These are phyloP conservation scores for Phlegmacium glaucopus DNA, from an alignment of 768 basidiomycete genomes.

Conservation along the genomic window DNA sequence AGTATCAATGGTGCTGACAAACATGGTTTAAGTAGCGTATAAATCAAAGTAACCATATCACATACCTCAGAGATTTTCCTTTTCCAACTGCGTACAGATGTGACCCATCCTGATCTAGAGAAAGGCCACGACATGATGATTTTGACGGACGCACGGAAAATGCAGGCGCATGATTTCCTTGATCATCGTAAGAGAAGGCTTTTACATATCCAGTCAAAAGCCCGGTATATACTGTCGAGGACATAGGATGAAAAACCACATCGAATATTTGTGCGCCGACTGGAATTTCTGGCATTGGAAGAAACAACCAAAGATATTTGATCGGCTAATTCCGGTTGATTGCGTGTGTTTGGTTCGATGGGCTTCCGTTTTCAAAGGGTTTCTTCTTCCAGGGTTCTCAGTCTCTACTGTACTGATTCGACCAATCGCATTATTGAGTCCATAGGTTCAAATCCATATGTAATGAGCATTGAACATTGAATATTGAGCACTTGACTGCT, in stretches of 20 bases:
- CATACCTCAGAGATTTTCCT: constrained; percentile 74
- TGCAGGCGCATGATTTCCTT: constrained; percentile 49
- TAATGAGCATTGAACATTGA: too few relatives aligned
- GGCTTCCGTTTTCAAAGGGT: constrained; percentile 1
- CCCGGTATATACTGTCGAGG: constrained; percentile 68
- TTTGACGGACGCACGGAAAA: constrained; percentile 77
- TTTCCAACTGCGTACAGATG: constrained; percentile 81
- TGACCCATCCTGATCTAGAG: constrained; percentile 63
- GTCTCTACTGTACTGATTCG: too few relatives aligned
- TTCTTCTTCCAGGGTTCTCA: background rate
- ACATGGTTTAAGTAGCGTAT: constrained; percentile 13
- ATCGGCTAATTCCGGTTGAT: constrained; percentile 17
- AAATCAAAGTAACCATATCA: constrained; percentile 1
- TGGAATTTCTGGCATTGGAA: constrained; percentile 55
- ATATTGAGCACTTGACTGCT: too few relatives aligned
- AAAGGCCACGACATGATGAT: constrained; percentile 76
- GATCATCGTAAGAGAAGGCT: constrained; percentile 76
- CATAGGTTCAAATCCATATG: too few relatives aligned
- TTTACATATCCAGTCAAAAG: constrained; percentile 83
- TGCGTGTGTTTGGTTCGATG: constrained; percentile 13
- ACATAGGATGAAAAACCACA: constrained; percentile 78
- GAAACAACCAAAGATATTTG: constrained; percentile 4
- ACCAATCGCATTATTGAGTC: too few relatives aligned
- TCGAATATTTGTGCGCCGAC: constrained; percentile 85
- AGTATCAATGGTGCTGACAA: constrained; percentile 63